Evolutionary conservation across 495 filamentous ascomycete species (phyloP), one percentile per base, ranked within the genome.

Genomic region (Corynascus novoguineensis): DNA sequence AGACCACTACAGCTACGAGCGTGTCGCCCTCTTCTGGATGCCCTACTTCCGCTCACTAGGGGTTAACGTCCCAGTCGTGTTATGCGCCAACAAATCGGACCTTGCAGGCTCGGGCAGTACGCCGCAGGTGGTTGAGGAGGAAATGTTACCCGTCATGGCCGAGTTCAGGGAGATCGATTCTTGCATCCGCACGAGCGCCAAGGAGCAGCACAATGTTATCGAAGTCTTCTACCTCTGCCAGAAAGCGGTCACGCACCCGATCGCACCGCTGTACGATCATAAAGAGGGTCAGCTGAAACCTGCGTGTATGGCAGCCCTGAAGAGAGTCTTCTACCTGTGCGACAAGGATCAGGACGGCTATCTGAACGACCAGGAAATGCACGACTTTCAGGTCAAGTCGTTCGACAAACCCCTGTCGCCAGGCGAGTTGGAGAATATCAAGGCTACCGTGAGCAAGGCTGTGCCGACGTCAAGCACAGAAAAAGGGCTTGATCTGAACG

Each of bases 91-190:
- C 77, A 98, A 98, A 71, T 87, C 90, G 19, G 93, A 98, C 64
- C 79, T 96, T 34, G 81, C 81, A 8, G 78, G 78, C 17, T 61
- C 65, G 24, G 78, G 78, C 22, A 85, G 75, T 50, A 89, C 87
- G 49, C 75, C 87, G 1, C 87, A 95, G 67, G 87, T 96, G 12
- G 80, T 95, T 11, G 87, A 92, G 64, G 92, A 97, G 66, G 93
- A 98, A 75, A 98, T 98, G 95, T 76, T 98, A 49, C 95, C 93
- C 3, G 85, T 97, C 61, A 97, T 98, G 93, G 83, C 87, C 41
- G 93, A 98, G 71, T 98, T 97, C 77, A 93, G 96, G 68, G 93
- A 98, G 72, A 96, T 98, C 46, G 93, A 98, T 64, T 95, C 91
- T 1, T 97, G 93, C 70, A 96, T 98, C 68, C 83, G 93, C 47